These are phyloP conservation scores for Entrophospora sp. DNA, from an alignment of 192 early-diverging fungal species.

Conservation along the genomic window DNA sequence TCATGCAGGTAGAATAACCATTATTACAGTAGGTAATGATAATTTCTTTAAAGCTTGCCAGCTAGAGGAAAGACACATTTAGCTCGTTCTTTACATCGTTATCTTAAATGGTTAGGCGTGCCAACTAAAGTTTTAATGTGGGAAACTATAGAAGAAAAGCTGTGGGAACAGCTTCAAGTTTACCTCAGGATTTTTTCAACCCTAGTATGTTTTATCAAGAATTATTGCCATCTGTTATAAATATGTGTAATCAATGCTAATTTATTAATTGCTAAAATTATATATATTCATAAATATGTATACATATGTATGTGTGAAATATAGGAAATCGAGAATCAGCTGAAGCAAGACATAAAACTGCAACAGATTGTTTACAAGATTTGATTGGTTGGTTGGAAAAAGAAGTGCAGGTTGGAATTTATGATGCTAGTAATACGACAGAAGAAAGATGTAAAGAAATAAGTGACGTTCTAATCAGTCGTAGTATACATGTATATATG, in stretches of 20 bases:
- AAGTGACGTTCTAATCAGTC: conserved; percentile 40
- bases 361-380: conserved; percentile 58
- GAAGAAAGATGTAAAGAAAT: conserved; percentile 52
- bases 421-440: conserved; percentile 69
- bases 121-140: conserved; percentile 84
- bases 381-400: conserved; percentile 58
- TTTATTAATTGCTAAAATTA: too few relatives aligned
- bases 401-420: conserved; percentile 69
- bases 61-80: conserved; percentile 95
- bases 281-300: too few relatives aligned
- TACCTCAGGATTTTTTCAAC: conserved; percentile 70
- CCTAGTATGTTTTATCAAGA: conserved; percentile 48
- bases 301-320: too few relatives aligned
- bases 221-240: too few relatives aligned
- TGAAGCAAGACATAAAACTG: conserved; percentile 40
- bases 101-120: conserved; percentile 95
- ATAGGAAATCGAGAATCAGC: conserved; percentile 38
- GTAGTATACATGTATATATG: conserved; percentile 51
- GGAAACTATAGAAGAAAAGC: conserved; percentile 89
- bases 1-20: conserved; percentile 69
- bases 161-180: conserved; percentile 44
- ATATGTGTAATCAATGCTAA: too few relatives aligned
- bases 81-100: conserved; percentile 72
- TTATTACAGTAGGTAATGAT: conserved; percentile 63
- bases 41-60: conserved; percentile 52